A percentile compares a stretch with the other conserved stretches of the same genome.
These are phyloP conservation scores for Catenaria anguillulae DNA, from an alignment of 371 early-diverging fungal species.

Conservation along the genomic window DNA sequence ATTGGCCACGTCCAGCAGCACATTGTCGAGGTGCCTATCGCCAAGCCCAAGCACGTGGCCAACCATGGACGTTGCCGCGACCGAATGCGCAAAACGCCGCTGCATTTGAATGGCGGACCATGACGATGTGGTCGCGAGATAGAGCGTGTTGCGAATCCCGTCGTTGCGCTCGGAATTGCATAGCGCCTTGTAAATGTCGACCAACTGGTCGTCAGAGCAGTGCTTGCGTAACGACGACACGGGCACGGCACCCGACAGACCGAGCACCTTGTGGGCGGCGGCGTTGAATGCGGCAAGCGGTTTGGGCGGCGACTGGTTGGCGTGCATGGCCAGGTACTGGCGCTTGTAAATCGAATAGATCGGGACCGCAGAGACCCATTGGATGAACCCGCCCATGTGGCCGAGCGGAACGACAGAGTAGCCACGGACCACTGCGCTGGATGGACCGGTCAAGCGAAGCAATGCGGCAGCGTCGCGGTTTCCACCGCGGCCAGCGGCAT, in stretches of 20 bases:
- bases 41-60: slow-evolving; percentile 97
- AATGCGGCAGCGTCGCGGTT: neutral
- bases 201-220: slow-evolving; percentile 49
- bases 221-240: slow-evolving; percentile 34
- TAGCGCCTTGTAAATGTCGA: slow-evolving; percentile 42
- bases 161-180: slow-evolving; percentile 46
- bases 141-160: slow-evolving; percentile 20
- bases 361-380: slow-evolving; percentile 87
- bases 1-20: slow-evolving; percentile 64
- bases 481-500: neutral
- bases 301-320: slow-evolving; percentile 8
- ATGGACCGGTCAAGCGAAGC: too few relatives aligned
- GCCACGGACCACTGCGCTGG: slow-evolving; percentile 32
- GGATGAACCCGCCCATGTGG: slow-evolving; percentile 86
- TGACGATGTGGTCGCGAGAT: neutral
- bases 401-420: slow-evolving; percentile 93
- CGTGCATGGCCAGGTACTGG: slow-evolving; percentile 22
- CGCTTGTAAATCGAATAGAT: slow-evolving; percentile 29
- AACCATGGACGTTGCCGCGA: slow-evolving; percentile 81
- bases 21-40: slow-evolving; percentile 97
- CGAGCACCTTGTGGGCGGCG: slow-evolving; percentile 18
- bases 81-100: slow-evolving; percentile 25
- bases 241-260: slow-evolving; percentile 33
- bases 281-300: slow-evolving; percentile 9
- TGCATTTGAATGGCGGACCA: neutral